These are phyloP conservation scores for Aureobasidium mangrovei DNA, from an alignment of 2,329 filamentous ascomycete genomes.

Conservation along the genomic window DNA sequence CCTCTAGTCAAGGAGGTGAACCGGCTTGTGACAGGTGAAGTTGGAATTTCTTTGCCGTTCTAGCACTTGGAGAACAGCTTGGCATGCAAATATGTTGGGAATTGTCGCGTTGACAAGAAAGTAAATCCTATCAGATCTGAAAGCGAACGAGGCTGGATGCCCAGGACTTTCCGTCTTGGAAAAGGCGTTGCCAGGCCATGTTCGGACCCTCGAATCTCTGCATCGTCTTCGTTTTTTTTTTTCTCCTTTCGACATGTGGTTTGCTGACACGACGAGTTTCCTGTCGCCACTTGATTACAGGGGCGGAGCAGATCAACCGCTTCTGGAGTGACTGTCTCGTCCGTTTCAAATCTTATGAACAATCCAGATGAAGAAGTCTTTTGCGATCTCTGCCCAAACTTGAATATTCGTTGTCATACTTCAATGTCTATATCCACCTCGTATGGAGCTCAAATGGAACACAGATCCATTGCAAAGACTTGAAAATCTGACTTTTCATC, in stretches of 20 bases:
- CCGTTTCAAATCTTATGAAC: too few relatives aligned
- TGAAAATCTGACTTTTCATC: too few relatives aligned
- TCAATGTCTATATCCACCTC: too few relatives aligned
- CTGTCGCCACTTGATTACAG: too few relatives aligned
- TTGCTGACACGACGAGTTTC: neutral
- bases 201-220: neutral
- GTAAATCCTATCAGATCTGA: slow-evolving; percentile 10
- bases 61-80: neutral
- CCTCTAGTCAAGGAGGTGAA: neutral
- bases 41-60: neutral
- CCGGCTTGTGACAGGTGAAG: neutral
- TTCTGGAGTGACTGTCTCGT: too few relatives aligned
- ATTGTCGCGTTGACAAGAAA: too few relatives aligned
- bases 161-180: neutral
- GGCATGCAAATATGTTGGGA: slow-evolving; percentile 6
- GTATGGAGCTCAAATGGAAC: too few relatives aligned
- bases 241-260: neutral
- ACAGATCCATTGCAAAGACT: too few relatives aligned
- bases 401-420: too few relatives aligned
- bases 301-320: too few relatives aligned
- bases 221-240: neutral
- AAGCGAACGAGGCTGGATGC: neutral
- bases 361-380: too few relatives aligned
- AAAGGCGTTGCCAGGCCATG: neutral
- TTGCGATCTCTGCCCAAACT: too few relatives aligned